Evolutionary conservation across 768 basidiomycete species (phyloP).

Genomic region (Bullera alba): DNA sequence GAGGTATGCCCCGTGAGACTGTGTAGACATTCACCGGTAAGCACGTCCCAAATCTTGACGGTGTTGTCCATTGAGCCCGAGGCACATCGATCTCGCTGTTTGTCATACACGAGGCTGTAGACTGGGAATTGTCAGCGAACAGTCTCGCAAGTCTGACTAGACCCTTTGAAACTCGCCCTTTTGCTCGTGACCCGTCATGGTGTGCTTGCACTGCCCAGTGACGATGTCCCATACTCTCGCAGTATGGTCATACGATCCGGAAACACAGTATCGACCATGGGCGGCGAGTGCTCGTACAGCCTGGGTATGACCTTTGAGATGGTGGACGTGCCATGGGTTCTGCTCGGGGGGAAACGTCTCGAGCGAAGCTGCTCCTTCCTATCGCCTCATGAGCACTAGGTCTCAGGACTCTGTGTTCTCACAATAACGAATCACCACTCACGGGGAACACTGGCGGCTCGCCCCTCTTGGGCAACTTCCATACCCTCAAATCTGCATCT

Average conservation of each 20-base stretch:
- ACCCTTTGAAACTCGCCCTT: constrained; percentile 71
- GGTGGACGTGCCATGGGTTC: constrained; percentile 84
- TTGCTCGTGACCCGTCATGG: constrained; percentile 78
- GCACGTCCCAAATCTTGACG: constrained; percentile 87
- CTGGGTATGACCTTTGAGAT: constrained; percentile 81
- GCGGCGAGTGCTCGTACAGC: constrained; percentile 90
- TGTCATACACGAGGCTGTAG: constrained; percentile 89
- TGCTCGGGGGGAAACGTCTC: constrained; percentile 41
- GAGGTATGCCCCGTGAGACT: constrained; percentile 86
- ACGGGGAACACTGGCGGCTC: constrained; percentile 50
- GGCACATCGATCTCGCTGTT: constrained; percentile 76
- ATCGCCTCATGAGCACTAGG: too few species aligned
- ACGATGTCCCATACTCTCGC: constrained; percentile 93
- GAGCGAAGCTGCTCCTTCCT: constrained; percentile 1
- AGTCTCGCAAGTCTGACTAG: too few species aligned
- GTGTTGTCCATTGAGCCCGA: constrained; percentile 98
- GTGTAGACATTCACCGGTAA: constrained; percentile 70
- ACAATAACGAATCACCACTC: constrained; percentile 4
- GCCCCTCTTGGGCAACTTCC: constrained; percentile 61
- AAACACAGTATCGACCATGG: constrained; percentile 79
- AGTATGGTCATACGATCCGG: constrained; percentile 91
- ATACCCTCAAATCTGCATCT: constrained; percentile 61
- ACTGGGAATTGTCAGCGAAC: constrained; percentile 52
- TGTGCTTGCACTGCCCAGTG: constrained; percentile 70
- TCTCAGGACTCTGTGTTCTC: too few species aligned